Base-by-base conservation (phyloP, 371 early-diverging fungal genomes). In the Haplosporangium sp. region DNA sequence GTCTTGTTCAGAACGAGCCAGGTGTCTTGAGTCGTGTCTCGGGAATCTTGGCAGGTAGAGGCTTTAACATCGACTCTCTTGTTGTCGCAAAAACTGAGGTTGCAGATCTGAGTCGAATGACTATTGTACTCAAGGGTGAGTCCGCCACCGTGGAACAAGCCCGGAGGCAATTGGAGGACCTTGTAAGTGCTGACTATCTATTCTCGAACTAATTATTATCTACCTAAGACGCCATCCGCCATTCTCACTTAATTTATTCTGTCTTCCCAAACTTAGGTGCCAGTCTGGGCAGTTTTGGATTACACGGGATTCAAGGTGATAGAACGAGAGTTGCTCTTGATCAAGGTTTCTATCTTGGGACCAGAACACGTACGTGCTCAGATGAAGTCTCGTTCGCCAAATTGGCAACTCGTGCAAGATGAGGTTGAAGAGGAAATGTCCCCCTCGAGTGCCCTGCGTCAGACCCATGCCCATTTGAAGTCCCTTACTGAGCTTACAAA, bases 231-330 rank as follows among this genome's bases (percentile, higher is more conserved):
- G 27, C 27, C 27, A 27, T 27, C 27, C 27, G 27, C 27, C 27
- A 27, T 55, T 47, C 20, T 13, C 34, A 19, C 42, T 42, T n/a
- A 27, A 34, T 45, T 61, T 20, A 45, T 40, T 39, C 9, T 19
- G 0, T 17, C 5, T 56, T 57, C 17, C 45, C 17, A 1, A 34
- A 35, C 13, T 5, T 65, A 92, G 92, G 92, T 97, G 53, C 98
- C 97, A 45, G 95, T 97, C 35, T 98, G 97, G 97, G 98, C 97
- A 20, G 98, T 97, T 40, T 86, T 98, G 73, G 97, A 97, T 82
- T 97, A 97, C 88, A 95, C 95, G 50, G 88, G 90, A 52, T 90
- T 91, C 56, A 89, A 87, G 64, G 86, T 96, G 55, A 91, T 98
- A 34, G 95, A 97, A 84, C 91, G 99, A 69, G 99, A 98, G 84